Percentiles rank a stretch among this genome's conserved stretches.
These are phyloP conservation scores for Rhododendron griersonianum DNA, from an alignment of 148 eudicot species.

Conservation along the genomic window DNA sequence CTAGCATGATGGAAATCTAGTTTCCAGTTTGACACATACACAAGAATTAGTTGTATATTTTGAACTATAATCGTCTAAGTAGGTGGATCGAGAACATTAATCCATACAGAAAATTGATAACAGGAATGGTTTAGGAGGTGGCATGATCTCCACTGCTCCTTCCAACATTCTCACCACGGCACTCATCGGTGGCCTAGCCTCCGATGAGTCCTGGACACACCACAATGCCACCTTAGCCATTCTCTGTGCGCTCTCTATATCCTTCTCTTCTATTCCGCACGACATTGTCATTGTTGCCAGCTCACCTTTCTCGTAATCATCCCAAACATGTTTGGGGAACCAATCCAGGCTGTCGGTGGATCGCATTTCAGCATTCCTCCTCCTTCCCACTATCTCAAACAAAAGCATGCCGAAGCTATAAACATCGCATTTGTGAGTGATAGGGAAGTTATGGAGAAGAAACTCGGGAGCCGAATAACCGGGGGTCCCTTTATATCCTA, in stretches of 20 bases:
- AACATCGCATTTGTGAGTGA: conserved; percentile 2
- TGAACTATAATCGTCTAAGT: not conserved
- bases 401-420: not conserved
- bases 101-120: not conserved
- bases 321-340: conserved; percentile 6
- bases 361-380: not conserved
- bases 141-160: not conserved
- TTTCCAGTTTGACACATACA: not conserved
- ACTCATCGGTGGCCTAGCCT: conserved; percentile 2
- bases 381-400: conserved; percentile 1
- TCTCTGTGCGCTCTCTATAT: not conserved
- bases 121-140: conserved; percentile 4
- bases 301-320: not conserved
- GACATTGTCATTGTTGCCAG: not conserved
- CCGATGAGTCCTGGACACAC: not conserved
- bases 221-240: not conserved
- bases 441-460: not conserved
- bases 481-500: conserved; percentile 1
- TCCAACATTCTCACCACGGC: conserved; percentile 6
- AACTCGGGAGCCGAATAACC: not conserved
- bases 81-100: not conserved
- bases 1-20: no score
- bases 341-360: not conserved
- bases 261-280: not conserved
- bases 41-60: not conserved